These are phyloP conservation scores for Xylariales sp. DNA, from an alignment of 2,329 filamentous ascomycete genomes.

Conservation along the genomic window DNA sequence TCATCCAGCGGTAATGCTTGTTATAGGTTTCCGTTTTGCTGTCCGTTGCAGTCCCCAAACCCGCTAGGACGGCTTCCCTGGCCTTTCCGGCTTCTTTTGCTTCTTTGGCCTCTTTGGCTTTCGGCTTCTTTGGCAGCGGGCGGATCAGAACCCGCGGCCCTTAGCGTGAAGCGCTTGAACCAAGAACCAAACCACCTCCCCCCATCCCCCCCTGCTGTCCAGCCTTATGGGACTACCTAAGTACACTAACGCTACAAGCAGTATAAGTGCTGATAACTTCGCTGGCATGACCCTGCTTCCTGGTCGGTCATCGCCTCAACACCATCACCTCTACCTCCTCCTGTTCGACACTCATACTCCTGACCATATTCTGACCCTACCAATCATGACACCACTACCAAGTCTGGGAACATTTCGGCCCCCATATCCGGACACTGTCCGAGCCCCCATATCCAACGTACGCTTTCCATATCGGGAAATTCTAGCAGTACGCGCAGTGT, in stretches of 20 bases:
- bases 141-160: conserved; percentile 24
- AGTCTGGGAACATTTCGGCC: conserved; percentile 9
- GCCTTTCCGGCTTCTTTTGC: too few species aligned
- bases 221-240: conserved; percentile 20
- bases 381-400: conserved; percentile 3
- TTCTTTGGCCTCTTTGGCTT: too few species aligned
- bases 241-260: too few species aligned
- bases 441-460: conserved; percentile 1
- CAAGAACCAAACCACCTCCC: neutral
- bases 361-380: too few species aligned
- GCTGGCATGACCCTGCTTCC: neutral
- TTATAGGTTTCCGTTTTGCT: too few species aligned
- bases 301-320: conserved; percentile 5
- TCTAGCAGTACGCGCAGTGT: neutral
- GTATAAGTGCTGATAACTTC: conserved; percentile 6
- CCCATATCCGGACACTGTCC: neutral
- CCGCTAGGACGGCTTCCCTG: conserved; percentile 11
- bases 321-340: neutral
- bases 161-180: conserved; percentile 18
- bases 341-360: too few species aligned
- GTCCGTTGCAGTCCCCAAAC: neutral
- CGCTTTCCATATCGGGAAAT: conserved; percentile 15
- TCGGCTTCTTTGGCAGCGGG: neutral
- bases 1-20: too few species aligned
- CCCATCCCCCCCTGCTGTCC: neutral